Evolutionary conservation across 2,329 filamentous ascomycete species (phyloP).

Genomic region (Magnaporthiopsis poae): DNA sequence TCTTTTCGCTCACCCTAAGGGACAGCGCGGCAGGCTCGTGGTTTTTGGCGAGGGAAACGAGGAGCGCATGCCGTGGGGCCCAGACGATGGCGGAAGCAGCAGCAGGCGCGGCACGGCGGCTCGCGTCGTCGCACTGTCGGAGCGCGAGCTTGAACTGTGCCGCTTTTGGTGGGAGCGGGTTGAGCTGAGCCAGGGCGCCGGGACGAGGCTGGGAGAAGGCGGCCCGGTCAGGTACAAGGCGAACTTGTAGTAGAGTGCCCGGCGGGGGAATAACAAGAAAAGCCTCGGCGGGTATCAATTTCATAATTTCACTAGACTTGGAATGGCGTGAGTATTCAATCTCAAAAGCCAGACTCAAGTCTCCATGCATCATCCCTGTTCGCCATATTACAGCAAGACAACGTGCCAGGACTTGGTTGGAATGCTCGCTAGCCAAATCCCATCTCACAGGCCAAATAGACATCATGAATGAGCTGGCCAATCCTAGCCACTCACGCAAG

Average conservation of each 20-base stretch:
- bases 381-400: too few species aligned
- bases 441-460: background rate
- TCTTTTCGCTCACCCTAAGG: too few species aligned
- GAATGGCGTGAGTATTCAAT: too few species aligned
- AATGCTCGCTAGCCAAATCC: too few species aligned
- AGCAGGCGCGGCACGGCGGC: slow-evolving; percentile 32
- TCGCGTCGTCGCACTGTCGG: slow-evolving; percentile 30
- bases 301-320: too few species aligned
- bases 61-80: slow-evolving; percentile 29
- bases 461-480: background rate
- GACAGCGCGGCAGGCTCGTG: slow-evolving; percentile 13
- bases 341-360: too few species aligned
- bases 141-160: slow-evolving; percentile 38
- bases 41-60: slow-evolving; percentile 53
- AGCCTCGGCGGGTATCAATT: too few species aligned
- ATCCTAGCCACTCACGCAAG: too few species aligned
- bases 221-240: background rate
- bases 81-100: too few species aligned
- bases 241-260: background rate
- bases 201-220: slow-evolving; percentile 12
- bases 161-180: slow-evolving; percentile 53
- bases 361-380: too few species aligned
- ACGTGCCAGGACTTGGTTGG: too few species aligned
- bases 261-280: too few species aligned
- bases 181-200: slow-evolving; percentile 35